phyloP scores from a whole-genome alignment of 257 asterid genomes.

The Nicotiana tabacum region DNA sequence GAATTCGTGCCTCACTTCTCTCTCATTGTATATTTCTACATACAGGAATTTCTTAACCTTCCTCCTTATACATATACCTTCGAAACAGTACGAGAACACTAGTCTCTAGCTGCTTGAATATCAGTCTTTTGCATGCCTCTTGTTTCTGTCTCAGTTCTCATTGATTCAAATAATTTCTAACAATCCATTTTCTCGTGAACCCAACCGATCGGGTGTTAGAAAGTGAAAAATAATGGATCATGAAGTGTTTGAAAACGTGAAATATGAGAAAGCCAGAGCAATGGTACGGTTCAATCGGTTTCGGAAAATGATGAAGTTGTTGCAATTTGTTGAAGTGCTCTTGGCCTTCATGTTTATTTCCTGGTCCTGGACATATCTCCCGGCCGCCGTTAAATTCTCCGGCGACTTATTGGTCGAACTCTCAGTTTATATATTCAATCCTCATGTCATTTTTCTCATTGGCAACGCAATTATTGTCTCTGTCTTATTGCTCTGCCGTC shows the following conservation, averaged over 20 bases:
- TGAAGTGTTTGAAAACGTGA: not conserved
- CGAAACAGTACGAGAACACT: too few species aligned
- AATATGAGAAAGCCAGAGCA: not conserved
- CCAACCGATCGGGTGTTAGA: not conserved
- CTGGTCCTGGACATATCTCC: not conserved
- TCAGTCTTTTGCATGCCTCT: too few species aligned
- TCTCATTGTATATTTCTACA: too few species aligned
- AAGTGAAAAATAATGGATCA: not conserved
- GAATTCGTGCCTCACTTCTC: too few species aligned
- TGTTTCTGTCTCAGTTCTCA: too few species aligned
- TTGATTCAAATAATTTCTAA: too few species aligned
- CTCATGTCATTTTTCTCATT: constrained; percentile 4
- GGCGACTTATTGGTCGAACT: not conserved
- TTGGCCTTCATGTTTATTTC: not conserved
- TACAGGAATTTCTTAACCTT: too few species aligned
- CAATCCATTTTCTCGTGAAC: too few species aligned
- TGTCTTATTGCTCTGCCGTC: not conserved
- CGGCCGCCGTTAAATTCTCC: not conserved
- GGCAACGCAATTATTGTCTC: not conserved
- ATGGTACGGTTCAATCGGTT: not conserved
- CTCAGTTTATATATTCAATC: not conserved
- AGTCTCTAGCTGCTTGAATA: too few species aligned
- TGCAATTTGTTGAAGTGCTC: not conserved
- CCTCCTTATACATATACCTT: too few species aligned
- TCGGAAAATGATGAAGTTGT: not conserved